Base-by-base conservation (phyloP, 352 stramenopile genomes). In the Globisporangium okanoganense region DNA sequence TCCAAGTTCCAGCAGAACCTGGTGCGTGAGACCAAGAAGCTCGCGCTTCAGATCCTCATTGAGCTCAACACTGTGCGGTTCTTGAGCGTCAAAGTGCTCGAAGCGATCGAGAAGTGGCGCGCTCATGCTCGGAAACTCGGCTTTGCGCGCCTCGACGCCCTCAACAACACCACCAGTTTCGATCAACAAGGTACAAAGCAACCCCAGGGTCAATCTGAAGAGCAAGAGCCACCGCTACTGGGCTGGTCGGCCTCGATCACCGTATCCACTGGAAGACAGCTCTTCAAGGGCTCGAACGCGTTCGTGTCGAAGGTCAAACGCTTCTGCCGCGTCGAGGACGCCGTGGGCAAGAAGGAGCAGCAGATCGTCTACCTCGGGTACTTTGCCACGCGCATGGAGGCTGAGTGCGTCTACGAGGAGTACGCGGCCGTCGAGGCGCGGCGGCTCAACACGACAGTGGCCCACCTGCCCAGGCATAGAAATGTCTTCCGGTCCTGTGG, bases 401-500 rank as follows among this genome's bases (percentile, higher is more conserved):
- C 85, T 7, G 85, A 94, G 56, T 67, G 60, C 58, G 78, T 80
- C 0, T 94, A 94, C 45, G 85, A 94, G 55, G 69, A 80, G 25
- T 76, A 80, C 47, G 85, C 82, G 1, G 69, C 73, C 5, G 65
- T 73, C 0, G 80, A 94, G 61, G 85, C 85, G 6, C 74, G 74
- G 14, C 66, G 79, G 1, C 50, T 91, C n/a, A 90, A 90, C 35
- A 92, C 80, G 2, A 90, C 80, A 0, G 58, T 73, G 0, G 69
- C 69, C 4, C 73, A 88, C 41, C 66, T 94, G 14, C 85, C 82
- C 0, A 62, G 62, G 14, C 72, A 79, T 36, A 70, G 85, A 22
- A 85, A 70, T 44, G 75, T 94, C 0, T 87, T 92, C 57, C 76
- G 82, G 7, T 94, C 85, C 1, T 94, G 85, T 56, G 82, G 85